phyloP scores from a whole-genome alignment of 2,329 filamentous ascomycete genomes.

The Orbilia quercus region DNA sequence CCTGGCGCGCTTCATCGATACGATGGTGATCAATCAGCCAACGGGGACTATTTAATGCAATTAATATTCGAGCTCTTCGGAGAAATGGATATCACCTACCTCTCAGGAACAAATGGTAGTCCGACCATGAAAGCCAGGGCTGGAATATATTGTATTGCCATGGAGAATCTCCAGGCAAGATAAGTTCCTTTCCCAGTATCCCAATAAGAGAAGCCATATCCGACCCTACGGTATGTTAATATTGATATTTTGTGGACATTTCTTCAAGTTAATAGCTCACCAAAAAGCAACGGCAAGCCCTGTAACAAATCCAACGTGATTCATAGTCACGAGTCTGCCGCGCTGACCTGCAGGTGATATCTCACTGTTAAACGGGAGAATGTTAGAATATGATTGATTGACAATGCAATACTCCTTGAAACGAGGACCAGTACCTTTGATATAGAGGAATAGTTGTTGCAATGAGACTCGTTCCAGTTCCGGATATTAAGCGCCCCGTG shows the following conservation, averaged over 20 bases:
- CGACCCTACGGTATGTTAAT: conserved; percentile 65
- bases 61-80: not conserved
- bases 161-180: conserved; percentile 69
- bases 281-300: conserved; percentile 70
- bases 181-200: conserved; percentile 63
- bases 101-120: conserved; percentile 69
- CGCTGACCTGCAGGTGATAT: conserved; percentile 69
- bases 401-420: not conserved
- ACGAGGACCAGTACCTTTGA: conserved; percentile 65
- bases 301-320: conserved; percentile 70
- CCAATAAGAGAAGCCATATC: conserved; percentile 71
- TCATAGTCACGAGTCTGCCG: conserved; percentile 70
- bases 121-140: conserved; percentile 67
- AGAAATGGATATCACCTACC: conserved; percentile 63
- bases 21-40: conserved; percentile 70
- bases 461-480: conserved; percentile 69
- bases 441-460: conserved; percentile 71
- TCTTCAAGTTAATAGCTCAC: conserved; percentile 61
- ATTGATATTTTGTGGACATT: conserved; percentile 19
- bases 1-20: conserved; percentile 64
- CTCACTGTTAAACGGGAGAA: conserved; percentile 64
- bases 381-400: not conserved
- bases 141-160: conserved; percentile 68
- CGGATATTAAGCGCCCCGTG: conserved; percentile 67
- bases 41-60: conserved; percentile 64